Percentiles rank a stretch among this genome's conserved stretches.
phyloP scores from a whole-genome alignment of 495 filamentous ascomycete genomes.

The Hypoxylon fuscum region DNA sequence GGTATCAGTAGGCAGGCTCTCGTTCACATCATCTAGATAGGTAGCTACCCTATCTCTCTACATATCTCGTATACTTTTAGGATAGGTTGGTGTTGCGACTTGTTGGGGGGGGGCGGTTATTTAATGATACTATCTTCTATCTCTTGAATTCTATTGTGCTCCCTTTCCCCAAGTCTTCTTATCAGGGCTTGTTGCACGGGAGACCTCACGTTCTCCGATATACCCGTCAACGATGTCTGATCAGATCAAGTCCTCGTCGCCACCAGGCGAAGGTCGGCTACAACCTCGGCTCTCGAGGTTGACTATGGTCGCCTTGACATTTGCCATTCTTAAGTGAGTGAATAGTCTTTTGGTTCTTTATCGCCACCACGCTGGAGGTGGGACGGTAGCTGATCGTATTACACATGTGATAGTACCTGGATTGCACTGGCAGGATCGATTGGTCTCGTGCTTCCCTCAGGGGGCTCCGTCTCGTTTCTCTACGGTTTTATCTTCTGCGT shows the following conservation, averaged over 20 bases:
- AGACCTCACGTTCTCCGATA: background rate
- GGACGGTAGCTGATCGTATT: constrained; percentile 8
- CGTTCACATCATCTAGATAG: background rate
- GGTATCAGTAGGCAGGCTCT: constrained; percentile 1
- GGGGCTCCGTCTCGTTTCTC: constrained; percentile 45
- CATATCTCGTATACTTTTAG: too few species aligned
- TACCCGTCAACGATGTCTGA: constrained; percentile 19
- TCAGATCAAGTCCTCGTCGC: constrained; percentile 11
- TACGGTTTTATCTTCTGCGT: constrained; percentile 52
- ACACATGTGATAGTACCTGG: constrained; percentile 40
- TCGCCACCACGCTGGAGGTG: too few species aligned
- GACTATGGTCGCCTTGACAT: constrained; percentile 47
- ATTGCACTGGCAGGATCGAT: constrained; percentile 49
- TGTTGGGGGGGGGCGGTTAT: background rate
- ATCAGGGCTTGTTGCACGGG: too few species aligned
- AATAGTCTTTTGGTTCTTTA: background rate
- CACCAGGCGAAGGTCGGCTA: constrained; percentile 36
- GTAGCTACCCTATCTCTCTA: background rate
- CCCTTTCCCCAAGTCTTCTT: too few species aligned
- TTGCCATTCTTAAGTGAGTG: constrained; percentile 49
- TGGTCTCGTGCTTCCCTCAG: constrained; percentile 45
- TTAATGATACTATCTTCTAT: background rate
- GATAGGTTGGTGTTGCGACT: background rate
- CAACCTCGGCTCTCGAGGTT: constrained; percentile 44
- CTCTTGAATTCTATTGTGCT: too few species aligned